A percentile compares a stretch with the other conserved stretches of the same genome.
These are phyloP conservation scores for Alternaria atra DNA, from an alignment of 2,329 filamentous ascomycete species.

Conservation along the genomic window DNA sequence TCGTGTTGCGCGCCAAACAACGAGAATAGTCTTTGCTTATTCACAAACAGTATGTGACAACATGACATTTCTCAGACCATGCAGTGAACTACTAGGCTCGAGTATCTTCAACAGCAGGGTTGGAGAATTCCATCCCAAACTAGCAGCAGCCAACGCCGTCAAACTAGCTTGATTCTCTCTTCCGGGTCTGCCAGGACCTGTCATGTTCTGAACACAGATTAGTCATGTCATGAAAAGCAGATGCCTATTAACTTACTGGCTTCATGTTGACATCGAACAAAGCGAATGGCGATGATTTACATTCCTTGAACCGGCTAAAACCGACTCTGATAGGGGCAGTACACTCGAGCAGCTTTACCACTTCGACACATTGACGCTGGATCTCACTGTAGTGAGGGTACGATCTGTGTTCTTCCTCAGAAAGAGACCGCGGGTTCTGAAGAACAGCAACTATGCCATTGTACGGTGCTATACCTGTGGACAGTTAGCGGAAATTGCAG, in stretches of 20 bases:
- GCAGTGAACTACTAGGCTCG: background rate
- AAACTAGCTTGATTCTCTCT: background rate
- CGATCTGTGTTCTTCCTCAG: fast-evolving
- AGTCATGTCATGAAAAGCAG: background rate
- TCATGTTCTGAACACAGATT: background rate
- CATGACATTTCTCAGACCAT: background rate
- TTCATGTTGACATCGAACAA: background rate
- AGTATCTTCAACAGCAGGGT: background rate
- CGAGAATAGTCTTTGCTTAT: too few species aligned
- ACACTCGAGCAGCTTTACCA: background rate
- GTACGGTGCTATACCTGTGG: background rate
- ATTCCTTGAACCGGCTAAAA: background rate
- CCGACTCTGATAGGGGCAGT: background rate
- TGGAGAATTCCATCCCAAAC: background rate
- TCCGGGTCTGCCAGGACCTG: background rate
- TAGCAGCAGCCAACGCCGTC: background rate
- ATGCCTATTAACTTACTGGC: background rate
- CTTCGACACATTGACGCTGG: background rate
- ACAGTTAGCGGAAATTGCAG: background rate
- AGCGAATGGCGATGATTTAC: background rate
- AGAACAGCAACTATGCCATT: background rate
- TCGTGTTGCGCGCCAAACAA: too few species aligned
- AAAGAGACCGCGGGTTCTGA: background rate
- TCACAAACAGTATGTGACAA: too few species aligned
- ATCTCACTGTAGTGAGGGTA: background rate